phyloP scores from a whole-genome alignment of 352 stramenopile species.

The Globisporangium rhizosaccharum region DNA sequence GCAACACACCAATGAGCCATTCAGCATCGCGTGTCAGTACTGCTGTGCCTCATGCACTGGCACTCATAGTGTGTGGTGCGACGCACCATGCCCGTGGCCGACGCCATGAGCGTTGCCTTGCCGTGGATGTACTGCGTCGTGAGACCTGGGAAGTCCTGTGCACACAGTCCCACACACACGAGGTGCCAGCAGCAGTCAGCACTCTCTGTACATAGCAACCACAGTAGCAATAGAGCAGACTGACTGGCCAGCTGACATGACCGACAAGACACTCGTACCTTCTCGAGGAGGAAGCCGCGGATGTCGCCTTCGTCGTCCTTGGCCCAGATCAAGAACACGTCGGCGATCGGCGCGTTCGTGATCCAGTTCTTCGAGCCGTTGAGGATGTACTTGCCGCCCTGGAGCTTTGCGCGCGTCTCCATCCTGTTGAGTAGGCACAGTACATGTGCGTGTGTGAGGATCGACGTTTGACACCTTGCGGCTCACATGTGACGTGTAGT shows the following conservation, averaged over 20 bases:
- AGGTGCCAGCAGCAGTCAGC: background rate
- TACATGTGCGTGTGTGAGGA: background rate
- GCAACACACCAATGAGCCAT: background rate
- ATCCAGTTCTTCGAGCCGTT: constrained; percentile 96
- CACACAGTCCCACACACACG: background rate
- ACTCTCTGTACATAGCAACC: too few relatives aligned
- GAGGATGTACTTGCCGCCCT: constrained; percentile 92
- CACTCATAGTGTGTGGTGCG: background rate
- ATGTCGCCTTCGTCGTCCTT: constrained; percentile 94
- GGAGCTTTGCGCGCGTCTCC: constrained; percentile 90
- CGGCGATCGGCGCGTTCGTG: constrained; percentile 96
- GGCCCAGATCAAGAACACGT: constrained; percentile 97
- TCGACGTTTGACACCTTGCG: too few relatives aligned
- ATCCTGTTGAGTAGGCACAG: constrained; percentile 54
- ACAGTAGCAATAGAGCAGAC: background rate
- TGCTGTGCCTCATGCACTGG: background rate
- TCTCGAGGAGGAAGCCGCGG: constrained; percentile 94
- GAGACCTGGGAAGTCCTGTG: constrained; percentile 86
- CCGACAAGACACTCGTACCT: constrained; percentile 25
- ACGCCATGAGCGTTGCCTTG: constrained; percentile 94
- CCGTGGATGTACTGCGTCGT: constrained; percentile 94
- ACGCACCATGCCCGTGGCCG: constrained; percentile 89
- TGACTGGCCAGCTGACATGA: background rate
- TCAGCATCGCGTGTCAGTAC: background rate
- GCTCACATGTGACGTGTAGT: too few relatives aligned